These are phyloP conservation scores for Vitis amurensis DNA, from an alignment of 164 flowering plant species.

Conservation along the genomic window DNA sequence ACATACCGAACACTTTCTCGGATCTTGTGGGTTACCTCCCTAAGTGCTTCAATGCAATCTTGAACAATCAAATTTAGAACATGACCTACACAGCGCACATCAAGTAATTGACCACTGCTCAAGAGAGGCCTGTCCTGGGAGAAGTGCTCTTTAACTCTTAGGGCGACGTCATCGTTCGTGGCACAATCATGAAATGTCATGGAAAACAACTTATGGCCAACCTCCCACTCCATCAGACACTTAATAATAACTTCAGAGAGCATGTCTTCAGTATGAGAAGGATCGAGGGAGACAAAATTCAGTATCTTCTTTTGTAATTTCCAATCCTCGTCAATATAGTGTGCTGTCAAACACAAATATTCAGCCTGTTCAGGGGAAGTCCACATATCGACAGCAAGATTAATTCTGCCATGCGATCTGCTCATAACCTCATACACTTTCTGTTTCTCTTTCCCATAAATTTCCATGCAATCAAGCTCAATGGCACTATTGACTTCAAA, in stretches of 20 bases:
- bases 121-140: constrained; percentile 47
- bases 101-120: constrained; percentile 54
- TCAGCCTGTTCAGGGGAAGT: constrained; percentile 45
- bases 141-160: constrained; percentile 52
- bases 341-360: constrained; percentile 62
- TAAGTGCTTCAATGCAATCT: constrained; percentile 53
- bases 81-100: constrained; percentile 54
- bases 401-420: constrained; percentile 59
- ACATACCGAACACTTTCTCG: constrained; percentile 58
- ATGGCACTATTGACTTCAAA: constrained; percentile 49
- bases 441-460: constrained; percentile 69
- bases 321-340: constrained; percentile 74
- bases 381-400: constrained; percentile 66
- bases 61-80: constrained; percentile 50
- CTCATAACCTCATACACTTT: constrained; percentile 53
- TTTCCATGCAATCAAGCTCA: constrained; percentile 54
- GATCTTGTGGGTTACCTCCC: constrained; percentile 48
- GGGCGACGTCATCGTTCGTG: constrained; percentile 43
- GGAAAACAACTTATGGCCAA: constrained; percentile 64
- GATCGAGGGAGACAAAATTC: constrained; percentile 54
- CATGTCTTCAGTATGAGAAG: constrained; percentile 55
- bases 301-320: constrained; percentile 59
- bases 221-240: constrained; percentile 70
- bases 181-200: constrained; percentile 56
- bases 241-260: constrained; percentile 53